A percentile compares a stretch with the other conserved stretches of the same genome.
Conservation (phyloP, 2,329 filamentous ascomycete genomes). For the Paecilomyces fulvus region DNA sequence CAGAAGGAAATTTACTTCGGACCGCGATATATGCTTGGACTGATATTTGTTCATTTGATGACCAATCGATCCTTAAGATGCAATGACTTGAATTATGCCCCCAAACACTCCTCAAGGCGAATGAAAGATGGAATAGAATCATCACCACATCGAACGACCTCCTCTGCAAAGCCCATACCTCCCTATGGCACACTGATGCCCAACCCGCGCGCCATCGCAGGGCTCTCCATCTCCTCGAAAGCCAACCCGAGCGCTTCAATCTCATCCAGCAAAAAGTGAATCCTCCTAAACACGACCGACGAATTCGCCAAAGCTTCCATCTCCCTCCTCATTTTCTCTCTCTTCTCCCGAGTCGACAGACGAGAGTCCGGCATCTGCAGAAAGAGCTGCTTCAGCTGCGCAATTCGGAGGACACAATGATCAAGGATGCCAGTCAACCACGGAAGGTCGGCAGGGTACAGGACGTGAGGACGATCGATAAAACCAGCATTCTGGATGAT, state of each 20-base stretch:
- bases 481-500: neutral
- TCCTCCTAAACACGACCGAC: neutral
- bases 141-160: too few relatives aligned
- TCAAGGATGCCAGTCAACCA: neutral
- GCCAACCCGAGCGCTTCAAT: neutral
- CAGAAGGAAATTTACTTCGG: neutral
- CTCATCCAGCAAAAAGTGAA: neutral
- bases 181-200: neutral
- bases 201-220: neutral
- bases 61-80: neutral
- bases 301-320: neutral
- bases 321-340: neutral
- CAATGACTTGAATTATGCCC: neutral
- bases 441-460: neutral
- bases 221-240: neutral
- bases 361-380: neutral
- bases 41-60: neutral
- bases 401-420: neutral
- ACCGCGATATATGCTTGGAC: neutral
- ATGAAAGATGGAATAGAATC: too few relatives aligned
- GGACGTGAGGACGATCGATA: neutral
- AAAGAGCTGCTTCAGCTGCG: neutral
- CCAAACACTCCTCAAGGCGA: too few relatives aligned
- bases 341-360: neutral
- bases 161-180: too few relatives aligned